phyloP scores from a whole-genome alignment of 164 flowering plant genomes.

The Umbellularia californica region DNA sequence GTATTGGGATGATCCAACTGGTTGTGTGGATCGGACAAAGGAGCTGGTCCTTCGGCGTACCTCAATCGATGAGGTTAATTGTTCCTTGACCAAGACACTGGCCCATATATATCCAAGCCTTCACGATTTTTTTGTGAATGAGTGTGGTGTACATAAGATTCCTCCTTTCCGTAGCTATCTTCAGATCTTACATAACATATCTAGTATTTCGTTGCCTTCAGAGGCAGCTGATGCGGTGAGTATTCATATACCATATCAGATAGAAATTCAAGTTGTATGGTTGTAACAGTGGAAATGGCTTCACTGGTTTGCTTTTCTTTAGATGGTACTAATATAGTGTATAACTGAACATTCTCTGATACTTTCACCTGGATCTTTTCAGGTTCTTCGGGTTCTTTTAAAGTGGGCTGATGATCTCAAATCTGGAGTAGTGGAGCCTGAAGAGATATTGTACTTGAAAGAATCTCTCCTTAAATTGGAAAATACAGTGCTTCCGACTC shows the following conservation, averaged over 20 bases:
- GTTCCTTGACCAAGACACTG: slow-evolving; percentile 37
- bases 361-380: slow-evolving; percentile 4
- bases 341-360: not conserved
- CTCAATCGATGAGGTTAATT: slow-evolving; percentile 5
- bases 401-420: slow-evolving; percentile 70
- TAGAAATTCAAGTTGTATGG: slow-evolving; percentile 5
- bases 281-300: not conserved
- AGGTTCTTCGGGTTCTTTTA: slow-evolving; percentile 67
- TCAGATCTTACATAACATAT: slow-evolving; percentile 57
- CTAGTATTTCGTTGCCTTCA: slow-evolving; percentile 57
- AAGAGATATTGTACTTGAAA: slow-evolving; percentile 55
- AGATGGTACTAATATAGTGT: not conserved
- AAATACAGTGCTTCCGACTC: slow-evolving; percentile 64
- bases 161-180: slow-evolving; percentile 58
- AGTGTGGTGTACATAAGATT: slow-evolving; percentile 58
- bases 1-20: slow-evolving; percentile 81
- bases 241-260: slow-evolving; percentile 5
- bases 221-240: slow-evolving; percentile 68
- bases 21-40: slow-evolving; percentile 39
- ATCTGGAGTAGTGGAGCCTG: slow-evolving; percentile 44
- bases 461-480: slow-evolving; percentile 48
- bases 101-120: slow-evolving; percentile 64
- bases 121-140: slow-evolving; percentile 70
- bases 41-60: slow-evolving; percentile 18
- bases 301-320: not conserved